Evolutionary conservation across 1,284 basidiomycete genomes (phyloP).

Genomic region (Polyporus tsugae): DNA sequence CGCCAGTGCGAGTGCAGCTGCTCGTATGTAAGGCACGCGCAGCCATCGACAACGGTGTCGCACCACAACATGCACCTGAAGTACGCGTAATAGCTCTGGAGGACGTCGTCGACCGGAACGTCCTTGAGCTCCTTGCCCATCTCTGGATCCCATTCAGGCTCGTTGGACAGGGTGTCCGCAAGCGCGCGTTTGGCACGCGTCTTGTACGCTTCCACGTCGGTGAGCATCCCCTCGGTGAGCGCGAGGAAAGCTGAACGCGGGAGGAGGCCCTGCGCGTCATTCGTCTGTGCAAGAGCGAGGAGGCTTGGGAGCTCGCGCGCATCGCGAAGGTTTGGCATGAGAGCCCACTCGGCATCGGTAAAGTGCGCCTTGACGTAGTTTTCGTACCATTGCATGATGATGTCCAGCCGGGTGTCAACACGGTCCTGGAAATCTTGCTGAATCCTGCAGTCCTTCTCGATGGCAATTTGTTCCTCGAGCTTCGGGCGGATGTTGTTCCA

Average conservation of each 20-base stretch:
- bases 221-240: neutral
- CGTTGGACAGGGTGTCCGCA: neutral
- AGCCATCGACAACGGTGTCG: neutral
- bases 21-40: constrained; percentile 9
- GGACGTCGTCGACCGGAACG: constrained; percentile 13
- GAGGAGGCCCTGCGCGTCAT: constrained; percentile 17
- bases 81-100: constrained; percentile 11
- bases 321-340: constrained; percentile 19
- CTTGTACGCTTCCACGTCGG: constrained; percentile 11
- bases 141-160: neutral
- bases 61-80: constrained; percentile 7
- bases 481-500: constrained; percentile 24
- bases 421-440: neutral
- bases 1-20: constrained; percentile 21
- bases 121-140: neutral
- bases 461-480: constrained; percentile 9
- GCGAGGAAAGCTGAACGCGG: constrained; percentile 5
- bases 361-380: constrained; percentile 4
- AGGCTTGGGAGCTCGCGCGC: constrained; percentile 11
- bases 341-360: neutral
- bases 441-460: constrained; percentile 4
- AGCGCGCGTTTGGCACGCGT: constrained; percentile 5
- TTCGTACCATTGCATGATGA: neutral
- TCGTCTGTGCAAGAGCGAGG: neutral
- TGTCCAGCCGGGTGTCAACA: neutral